Evolutionary conservation across 371 early-diverging fungal species (phyloP).

Genomic region (Rhizopus stolonifer): DNA sequence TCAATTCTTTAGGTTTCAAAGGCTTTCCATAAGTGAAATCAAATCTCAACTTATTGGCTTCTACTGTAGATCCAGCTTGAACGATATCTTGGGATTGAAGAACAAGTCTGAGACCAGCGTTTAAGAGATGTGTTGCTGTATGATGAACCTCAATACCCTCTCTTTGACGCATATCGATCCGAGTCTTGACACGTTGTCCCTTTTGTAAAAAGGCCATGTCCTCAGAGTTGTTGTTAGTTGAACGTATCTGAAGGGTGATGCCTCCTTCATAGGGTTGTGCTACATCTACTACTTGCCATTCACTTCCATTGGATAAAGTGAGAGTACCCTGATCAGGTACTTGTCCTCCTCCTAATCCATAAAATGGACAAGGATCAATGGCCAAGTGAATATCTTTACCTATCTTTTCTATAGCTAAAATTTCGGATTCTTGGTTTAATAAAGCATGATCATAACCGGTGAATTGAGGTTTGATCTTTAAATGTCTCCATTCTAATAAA

Average conservation of each 20-base stretch:
- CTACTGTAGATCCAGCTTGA: slow-evolving; percentile 76
- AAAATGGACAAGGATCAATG: slow-evolving; percentile 75
- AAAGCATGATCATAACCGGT: slow-evolving; percentile 53
- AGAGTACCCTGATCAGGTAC: slow-evolving; percentile 62
- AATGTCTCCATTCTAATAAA: slow-evolving; percentile 39
- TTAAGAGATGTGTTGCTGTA: slow-evolving; percentile 77
- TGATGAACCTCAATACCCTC: slow-evolving; percentile 71
- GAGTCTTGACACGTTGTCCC: slow-evolving; percentile 44
- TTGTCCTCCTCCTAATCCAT: slow-evolving; percentile 77
- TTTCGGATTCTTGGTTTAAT: slow-evolving; percentile 50
- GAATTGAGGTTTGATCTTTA: slow-evolving; percentile 51
- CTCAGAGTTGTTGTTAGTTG: slow-evolving; percentile 9
- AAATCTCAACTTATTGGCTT: slow-evolving; percentile 64
- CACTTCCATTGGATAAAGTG: slow-evolving; percentile 44
- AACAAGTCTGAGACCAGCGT: slow-evolving; percentile 64
- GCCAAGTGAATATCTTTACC: slow-evolving; percentile 45
- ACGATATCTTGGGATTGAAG: slow-evolving; percentile 57
- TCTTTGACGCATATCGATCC: slow-evolving; percentile 57
- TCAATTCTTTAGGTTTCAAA: slow-evolving; percentile 50
- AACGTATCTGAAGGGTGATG: slow-evolving; percentile 30
- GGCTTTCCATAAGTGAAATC: slow-evolving; percentile 73
- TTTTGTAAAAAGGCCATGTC: slow-evolving; percentile 46
- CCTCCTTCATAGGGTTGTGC: slow-evolving; percentile 60
- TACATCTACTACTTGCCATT: slow-evolving; percentile 54
- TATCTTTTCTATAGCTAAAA: slow-evolving; percentile 50